Evolutionary conservation across 306 rosid species (phyloP).

Genomic region (Hippophae tibetana): DNA sequence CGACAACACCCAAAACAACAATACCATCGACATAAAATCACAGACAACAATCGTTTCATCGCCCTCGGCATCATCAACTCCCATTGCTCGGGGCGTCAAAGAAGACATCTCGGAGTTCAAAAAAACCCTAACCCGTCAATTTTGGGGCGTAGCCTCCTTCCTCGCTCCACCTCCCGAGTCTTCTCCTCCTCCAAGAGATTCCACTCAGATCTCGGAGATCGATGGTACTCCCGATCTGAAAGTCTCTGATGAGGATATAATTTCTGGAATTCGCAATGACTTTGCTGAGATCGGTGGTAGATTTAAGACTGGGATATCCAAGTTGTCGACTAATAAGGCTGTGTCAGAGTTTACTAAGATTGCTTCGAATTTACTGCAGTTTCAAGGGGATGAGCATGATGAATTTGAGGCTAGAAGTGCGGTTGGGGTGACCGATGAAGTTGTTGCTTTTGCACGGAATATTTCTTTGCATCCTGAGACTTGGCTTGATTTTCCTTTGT

Average conservation of each 20-base stretch:
- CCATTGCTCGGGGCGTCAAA: slow-evolving; percentile 61
- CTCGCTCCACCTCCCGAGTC: slow-evolving; percentile 78
- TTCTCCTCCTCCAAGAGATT: slow-evolving; percentile 7
- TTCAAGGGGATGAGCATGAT: slow-evolving; percentile 49
- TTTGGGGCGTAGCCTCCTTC: slow-evolving; percentile 90
- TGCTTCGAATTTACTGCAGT: slow-evolving; percentile 77
- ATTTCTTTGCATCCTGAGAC: slow-evolving; percentile 77
- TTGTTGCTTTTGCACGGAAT: slow-evolving; percentile 54
- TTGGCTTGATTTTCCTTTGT: slow-evolving; percentile 80
- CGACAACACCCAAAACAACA: slow-evolving; percentile 9
- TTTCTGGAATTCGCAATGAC: slow-evolving; percentile 85
- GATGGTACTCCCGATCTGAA: slow-evolving; percentile 8
- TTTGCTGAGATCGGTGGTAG: slow-evolving; percentile 76
- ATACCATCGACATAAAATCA: slow-evolving; percentile 25
- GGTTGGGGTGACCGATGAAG: slow-evolving; percentile 63
- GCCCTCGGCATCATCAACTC: slow-evolving; percentile 30
- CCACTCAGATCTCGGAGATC: slow-evolving; percentile 12
- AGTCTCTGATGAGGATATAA: slow-evolving; percentile 50
- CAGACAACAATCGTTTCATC: slow-evolving; percentile 19
- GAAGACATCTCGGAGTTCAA: slow-evolving; percentile 73
- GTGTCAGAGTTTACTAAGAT: slow-evolving; percentile 83
- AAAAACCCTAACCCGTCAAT: slow-evolving; percentile 59
- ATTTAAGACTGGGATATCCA: slow-evolving; percentile 73
- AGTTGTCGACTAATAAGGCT: slow-evolving; percentile 48
- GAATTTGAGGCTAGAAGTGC: slow-evolving; percentile 45